Base-by-base conservation (phyloP, 2,329 filamentous ascomycete genomes). In the Talaromyces sp. region DNA sequence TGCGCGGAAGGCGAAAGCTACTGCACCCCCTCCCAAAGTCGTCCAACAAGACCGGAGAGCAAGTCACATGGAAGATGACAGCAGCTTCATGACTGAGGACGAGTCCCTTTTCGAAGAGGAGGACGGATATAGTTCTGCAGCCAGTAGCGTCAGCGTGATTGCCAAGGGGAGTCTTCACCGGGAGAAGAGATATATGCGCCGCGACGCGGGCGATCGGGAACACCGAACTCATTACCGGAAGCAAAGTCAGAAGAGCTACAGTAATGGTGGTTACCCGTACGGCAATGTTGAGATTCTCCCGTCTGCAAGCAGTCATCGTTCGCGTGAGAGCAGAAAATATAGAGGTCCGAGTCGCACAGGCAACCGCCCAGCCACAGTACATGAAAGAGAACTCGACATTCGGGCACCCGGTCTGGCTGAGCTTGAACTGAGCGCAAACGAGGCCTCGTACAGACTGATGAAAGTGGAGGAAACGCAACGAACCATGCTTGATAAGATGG, bases 181-280 rank as follows among this genome's bases (percentile, higher is more conserved):
- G n/a, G 64, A 64, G 22, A 68, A 70, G 31, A 70, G 68, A 19
- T 67, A 70, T 38, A 64, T 67, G 19, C 71, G 68, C 19, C 68
- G 71, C 5, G 64, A 67, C 49, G 67, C 61, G 4, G 64, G 62
- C n/a, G 66, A 69, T 11, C 60, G 59, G 19, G 49, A 54, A 8
- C 73, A 75, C 65, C 74, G 74, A 34, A 69, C 61, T 6, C 74
- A 75, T 60, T 69, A 68, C 56, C 73, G 73, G 8, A 74, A 70
- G 64, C 70, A 66, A 38, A 64, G 65, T 15, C 45, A 65, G 27
- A 66, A 70, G 47, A 45, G 66, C 43, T 45, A 58, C 31, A 47
- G 51, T 31, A 36, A 25, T 36, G 19, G 49, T 17, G 25, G 61
- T 36, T 72, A 73, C 53, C 58, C 54, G 5, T 58, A 60, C 29